phyloP scores from a whole-genome alignment of 2,329 filamentous ascomycete species.

The Phaeoacremonium minimum region DNA sequence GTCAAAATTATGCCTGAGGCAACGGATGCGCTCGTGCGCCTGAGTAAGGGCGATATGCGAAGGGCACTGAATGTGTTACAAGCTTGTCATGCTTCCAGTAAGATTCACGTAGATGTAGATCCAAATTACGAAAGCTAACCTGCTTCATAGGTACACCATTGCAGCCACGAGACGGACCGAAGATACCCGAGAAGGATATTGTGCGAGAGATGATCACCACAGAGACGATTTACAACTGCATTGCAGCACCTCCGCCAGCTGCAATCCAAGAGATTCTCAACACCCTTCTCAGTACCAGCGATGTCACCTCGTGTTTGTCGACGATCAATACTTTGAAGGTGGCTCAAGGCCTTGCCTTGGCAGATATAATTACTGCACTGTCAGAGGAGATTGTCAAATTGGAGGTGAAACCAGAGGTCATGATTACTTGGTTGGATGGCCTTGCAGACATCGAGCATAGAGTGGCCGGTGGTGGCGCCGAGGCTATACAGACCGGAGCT shows the following conservation, averaged over 20 bases:
- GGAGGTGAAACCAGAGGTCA: slow-evolving; percentile 80
- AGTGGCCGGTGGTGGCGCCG: slow-evolving; percentile 80
- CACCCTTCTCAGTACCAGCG: slow-evolving; percentile 76
- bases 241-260: slow-evolving; percentile 87
- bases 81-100: slow-evolving; percentile 91
- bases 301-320: slow-evolving; percentile 83
- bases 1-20: slow-evolving; percentile 81
- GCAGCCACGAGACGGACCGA: slow-evolving; percentile 53
- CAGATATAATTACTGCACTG: slow-evolving; percentile 86
- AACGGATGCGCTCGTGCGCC: slow-evolving; percentile 73
- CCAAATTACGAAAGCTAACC: slow-evolving; percentile 3
- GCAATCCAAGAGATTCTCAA: slow-evolving; percentile 82
- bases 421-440: slow-evolving; percentile 88
- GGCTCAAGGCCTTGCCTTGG: slow-evolving; percentile 80
- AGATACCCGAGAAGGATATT: slow-evolving; percentile 59
- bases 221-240: slow-evolving; percentile 94
- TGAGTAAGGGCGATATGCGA: slow-evolving; percentile 96
- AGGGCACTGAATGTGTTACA: slow-evolving; percentile 92
- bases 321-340: slow-evolving; percentile 87
- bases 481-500: slow-evolving; percentile 86
- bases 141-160: slow-evolving; percentile 61
- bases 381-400: slow-evolving; percentile 78
- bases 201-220: slow-evolving; percentile 77
- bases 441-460: slow-evolving; percentile 91
- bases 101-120: slow-evolving; percentile 18